These are phyloP conservation scores for Gnaphalium uliginosum DNA, from an alignment of 129 eudicot species.

Conservation along the genomic window DNA sequence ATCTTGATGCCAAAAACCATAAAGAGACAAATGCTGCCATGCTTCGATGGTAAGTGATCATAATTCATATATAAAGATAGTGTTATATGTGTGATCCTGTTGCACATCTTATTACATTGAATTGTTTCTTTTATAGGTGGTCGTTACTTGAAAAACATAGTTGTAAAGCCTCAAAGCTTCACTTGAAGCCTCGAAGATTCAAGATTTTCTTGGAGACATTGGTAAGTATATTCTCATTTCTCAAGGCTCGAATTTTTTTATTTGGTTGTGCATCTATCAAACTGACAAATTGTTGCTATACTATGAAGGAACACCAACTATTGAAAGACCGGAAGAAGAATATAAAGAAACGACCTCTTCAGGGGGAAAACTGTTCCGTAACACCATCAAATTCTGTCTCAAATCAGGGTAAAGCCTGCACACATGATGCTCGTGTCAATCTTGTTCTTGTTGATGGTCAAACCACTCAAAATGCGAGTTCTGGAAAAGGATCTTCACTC, in stretches of 20 bases:
- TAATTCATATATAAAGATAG: not conserved
- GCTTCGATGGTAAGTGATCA: slow-evolving; percentile 75
- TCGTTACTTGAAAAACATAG: slow-evolving; percentile 84
- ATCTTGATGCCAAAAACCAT: slow-evolving; percentile 86
- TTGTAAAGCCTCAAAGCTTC: slow-evolving; percentile 96
- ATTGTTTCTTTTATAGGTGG: slow-evolving; percentile 62
- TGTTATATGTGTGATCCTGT: not conserved
- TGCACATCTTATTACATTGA: not conserved
- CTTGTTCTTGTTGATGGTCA: slow-evolving; percentile 53
- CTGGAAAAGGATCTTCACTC: slow-evolving; percentile 57
- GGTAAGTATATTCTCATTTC: slow-evolving; percentile 48
- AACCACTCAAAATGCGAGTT: slow-evolving; percentile 44
- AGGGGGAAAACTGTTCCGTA: slow-evolving; percentile 58
- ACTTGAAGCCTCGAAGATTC: slow-evolving; percentile 90
- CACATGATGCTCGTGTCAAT: slow-evolving; percentile 25
- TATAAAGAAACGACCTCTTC: slow-evolving; percentile 48
- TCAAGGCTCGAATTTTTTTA: not conserved
- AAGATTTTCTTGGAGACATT: slow-evolving; percentile 75
- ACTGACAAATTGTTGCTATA: slow-evolving; percentile 18
- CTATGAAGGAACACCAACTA: slow-evolving; percentile 76
- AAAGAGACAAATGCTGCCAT: slow-evolving; percentile 97
- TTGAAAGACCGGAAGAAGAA: slow-evolving; percentile 76
- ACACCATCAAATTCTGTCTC: slow-evolving; percentile 35
- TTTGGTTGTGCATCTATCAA: not conserved
- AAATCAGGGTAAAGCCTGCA: slow-evolving; percentile 18